Base-by-base conservation (phyloP, 345 rosid species). In the Sisymbrium irio region DNA sequence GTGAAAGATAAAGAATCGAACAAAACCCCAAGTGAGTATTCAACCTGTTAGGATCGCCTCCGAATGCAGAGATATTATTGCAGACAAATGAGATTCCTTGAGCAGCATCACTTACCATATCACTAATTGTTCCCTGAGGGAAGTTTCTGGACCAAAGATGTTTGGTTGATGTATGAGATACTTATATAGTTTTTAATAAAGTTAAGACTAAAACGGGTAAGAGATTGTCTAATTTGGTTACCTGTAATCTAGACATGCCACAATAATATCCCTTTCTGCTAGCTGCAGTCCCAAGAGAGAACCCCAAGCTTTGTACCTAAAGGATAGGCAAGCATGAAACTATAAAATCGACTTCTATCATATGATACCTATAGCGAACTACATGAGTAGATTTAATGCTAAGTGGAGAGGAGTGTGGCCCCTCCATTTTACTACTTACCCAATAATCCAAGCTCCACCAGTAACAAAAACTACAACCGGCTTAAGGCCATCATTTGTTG, bases 271-370 rank as follows among this genome's bases (percentile, higher is more conserved):
- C 72, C 97, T 84, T 78, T 95, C 99, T 25, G 99, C 91, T 76
- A 95, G 80, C 61, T 95, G 99, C 47, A 88, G 79, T 70, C 99
- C 99, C 53, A 95, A 74, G 78, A 95, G 97, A 64, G 97, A 82
- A 74, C 99, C 97, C 99, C 99, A 95, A n/a, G 99, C 99, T 79
- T 92, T 92, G 78, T 95, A 92, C 82, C 98, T 94, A 71, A 68
- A 69, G 25, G 39, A 42, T 7, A 75, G 19, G 9, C 9, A 39
- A 88, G 41, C 67, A 71, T 55, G 35, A 79, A 33, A 57, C 71
- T n/a, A n/a, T n/a, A n/a, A n/a, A n/a, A n/a, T n/a, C n/a, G n/a
- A n/a, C n/a, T 59, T 42, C 13, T 72, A 67, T 42, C 40, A 51
- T 28, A 25, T 73, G 59, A 4, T 30, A 44, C 12, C 22, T 39